phyloP scores from a whole-genome alignment of 2,329 filamentous ascomycete genomes.

The Aspergillus pseudonomiae region DNA sequence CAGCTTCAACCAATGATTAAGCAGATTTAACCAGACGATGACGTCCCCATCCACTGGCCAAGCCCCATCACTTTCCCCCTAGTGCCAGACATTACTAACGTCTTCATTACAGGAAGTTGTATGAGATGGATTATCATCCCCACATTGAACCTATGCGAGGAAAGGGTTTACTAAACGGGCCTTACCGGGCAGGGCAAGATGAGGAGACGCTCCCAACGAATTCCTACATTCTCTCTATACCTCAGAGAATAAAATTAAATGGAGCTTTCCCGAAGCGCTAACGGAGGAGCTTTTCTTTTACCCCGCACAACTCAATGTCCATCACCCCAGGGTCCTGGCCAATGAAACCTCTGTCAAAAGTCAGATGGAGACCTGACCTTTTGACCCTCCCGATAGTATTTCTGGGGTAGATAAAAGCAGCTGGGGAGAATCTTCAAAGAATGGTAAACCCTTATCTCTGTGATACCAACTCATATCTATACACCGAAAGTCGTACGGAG shows the following conservation, averaged over 20 bases:
- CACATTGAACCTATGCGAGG: background rate
- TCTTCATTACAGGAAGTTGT: background rate
- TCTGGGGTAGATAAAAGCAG: background rate
- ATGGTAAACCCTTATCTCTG: background rate
- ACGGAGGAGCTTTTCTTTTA: background rate
- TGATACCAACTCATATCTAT: background rate
- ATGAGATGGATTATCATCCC: background rate
- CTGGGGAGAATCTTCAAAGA: background rate
- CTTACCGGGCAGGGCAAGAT: background rate
- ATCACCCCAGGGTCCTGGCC: background rate
- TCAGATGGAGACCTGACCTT: conserved; percentile 7
- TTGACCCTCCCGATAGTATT: background rate
- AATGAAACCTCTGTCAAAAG: conserved; percentile 12
- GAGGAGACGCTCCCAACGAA: conserved; percentile 1
- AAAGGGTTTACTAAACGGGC: background rate
- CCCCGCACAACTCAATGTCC: conserved; percentile 9
- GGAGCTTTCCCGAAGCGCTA: conserved; percentile 6
- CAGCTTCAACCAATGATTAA: background rate
- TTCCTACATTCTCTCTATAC: too few relatives aligned
- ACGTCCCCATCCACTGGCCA: background rate
- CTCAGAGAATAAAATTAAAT: background rate
- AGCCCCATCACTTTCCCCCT: background rate
- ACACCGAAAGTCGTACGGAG: background rate
- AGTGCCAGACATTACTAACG: background rate
- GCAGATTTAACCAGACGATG: background rate